Conservation (phyloP, 805 yeast genomes). For the Komagataella ulmi region DNA sequence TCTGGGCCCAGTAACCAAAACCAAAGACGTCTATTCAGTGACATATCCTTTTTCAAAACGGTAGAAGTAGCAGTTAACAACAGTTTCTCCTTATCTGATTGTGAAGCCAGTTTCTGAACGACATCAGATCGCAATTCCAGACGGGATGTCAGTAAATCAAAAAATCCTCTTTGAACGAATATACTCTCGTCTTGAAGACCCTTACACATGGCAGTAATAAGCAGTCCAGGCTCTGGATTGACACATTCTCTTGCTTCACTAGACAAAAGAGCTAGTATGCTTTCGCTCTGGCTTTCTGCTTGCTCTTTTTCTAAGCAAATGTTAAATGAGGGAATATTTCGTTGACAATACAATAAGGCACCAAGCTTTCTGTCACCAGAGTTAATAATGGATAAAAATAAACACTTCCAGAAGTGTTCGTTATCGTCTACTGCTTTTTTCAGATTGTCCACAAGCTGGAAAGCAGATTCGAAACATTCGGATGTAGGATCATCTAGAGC, state of each 20-base stretch:
- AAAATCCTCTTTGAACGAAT: slow-evolving; percentile 76
- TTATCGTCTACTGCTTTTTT: slow-evolving; percentile 47
- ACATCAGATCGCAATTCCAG: slow-evolving; percentile 53
- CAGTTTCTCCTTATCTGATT: slow-evolving; percentile 42
- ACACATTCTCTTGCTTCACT: slow-evolving; percentile 44
- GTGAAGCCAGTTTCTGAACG: slow-evolving; percentile 30
- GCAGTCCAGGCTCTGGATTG: slow-evolving; percentile 66
- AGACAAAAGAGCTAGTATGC: slow-evolving; percentile 11
- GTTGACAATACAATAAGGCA: slow-evolving; percentile 63
- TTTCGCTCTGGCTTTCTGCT: slow-evolving; percentile 9
- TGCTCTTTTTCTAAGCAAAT: not conserved
- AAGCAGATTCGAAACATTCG: slow-evolving; percentile 56
- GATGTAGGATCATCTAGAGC: slow-evolving; percentile 90
- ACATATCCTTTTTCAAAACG: slow-evolving; percentile 79
- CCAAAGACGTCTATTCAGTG: slow-evolving; percentile 88
- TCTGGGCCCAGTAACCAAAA: slow-evolving; percentile 86
- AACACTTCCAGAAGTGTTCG: slow-evolving; percentile 74
- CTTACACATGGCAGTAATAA: slow-evolving; percentile 59
- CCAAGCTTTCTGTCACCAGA: slow-evolving; percentile 77
- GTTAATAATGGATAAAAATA: slow-evolving; percentile 62
- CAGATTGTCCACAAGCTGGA: slow-evolving; percentile 48
- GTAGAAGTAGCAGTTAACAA: slow-evolving; percentile 53
- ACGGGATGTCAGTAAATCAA: slow-evolving; percentile 63
- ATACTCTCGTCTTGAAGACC: slow-evolving; percentile 57
- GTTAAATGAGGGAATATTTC: slow-evolving; percentile 48